phyloP scores from a whole-genome alignment of 805 yeast species.

The Saturnispora bothae region DNA sequence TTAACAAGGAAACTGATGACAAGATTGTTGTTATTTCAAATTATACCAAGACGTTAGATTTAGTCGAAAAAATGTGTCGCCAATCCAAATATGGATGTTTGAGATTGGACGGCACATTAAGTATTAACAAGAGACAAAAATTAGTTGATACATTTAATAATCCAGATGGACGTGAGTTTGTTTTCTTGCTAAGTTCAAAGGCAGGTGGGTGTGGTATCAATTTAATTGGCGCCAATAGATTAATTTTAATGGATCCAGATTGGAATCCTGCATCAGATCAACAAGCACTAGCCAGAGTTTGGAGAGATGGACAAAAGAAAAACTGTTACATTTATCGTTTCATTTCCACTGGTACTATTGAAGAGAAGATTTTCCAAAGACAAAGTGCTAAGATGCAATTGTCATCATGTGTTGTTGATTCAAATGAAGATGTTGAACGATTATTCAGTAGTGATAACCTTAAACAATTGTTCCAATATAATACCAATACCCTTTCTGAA shows the following conservation, averaged over 20 bases:
- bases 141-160: slow-evolving; percentile 82
- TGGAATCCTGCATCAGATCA: slow-evolving; percentile 99
- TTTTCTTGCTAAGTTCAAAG: slow-evolving; percentile 82
- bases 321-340: slow-evolving; percentile 93
- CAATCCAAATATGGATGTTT: slow-evolving; percentile 61
- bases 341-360: slow-evolving; percentile 90
- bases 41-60: slow-evolving; percentile 87
- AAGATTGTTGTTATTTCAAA: slow-evolving; percentile 92
- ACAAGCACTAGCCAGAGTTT: slow-evolving; percentile 93
- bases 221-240: slow-evolving; percentile 88
- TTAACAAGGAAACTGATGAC: slow-evolving; percentile 75
- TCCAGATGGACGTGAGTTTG: slow-evolving; percentile 79
- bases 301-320: slow-evolving; percentile 98
- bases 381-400: slow-evolving; percentile 90
- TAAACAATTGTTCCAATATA: slow-evolving; percentile 62
- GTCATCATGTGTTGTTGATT: slow-evolving; percentile 95
- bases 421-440: slow-evolving; percentile 89
- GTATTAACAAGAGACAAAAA: slow-evolving; percentile 83
- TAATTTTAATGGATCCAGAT: slow-evolving; percentile 79
- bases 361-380: slow-evolving; percentile 91
- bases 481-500: slow-evolving; percentile 62
- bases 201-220: slow-evolving; percentile 99
- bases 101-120: slow-evolving; percentile 88
- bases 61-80: slow-evolving; percentile 82
- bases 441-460: slow-evolving; percentile 77